These are phyloP conservation scores for Cynara cardunculus DNA, from an alignment of 129 eudicot species.

Conservation along the genomic window DNA sequence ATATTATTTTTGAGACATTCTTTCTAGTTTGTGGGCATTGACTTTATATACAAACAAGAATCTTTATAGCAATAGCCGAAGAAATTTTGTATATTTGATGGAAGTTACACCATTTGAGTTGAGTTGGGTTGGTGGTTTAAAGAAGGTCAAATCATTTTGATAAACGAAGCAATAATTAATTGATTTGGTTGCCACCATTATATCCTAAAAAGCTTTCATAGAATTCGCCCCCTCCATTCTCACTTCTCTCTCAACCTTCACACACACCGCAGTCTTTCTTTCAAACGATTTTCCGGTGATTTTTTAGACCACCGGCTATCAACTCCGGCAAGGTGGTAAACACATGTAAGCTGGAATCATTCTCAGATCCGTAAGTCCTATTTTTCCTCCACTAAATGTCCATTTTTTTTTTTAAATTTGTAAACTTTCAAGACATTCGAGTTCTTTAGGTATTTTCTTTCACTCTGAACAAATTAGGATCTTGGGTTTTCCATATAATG, in stretches of 20 bases:
- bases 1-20: no score
- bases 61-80: no score
- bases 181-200: neutral
- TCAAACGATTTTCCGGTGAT: constrained; percentile 23
- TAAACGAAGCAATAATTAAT: neutral
- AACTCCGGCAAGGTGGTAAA: constrained; percentile 34
- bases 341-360: constrained; percentile 10
- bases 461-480: constrained; percentile 9
- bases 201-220: no score
- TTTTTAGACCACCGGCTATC: constrained; percentile 26
- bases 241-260: neutral
- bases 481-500: neutral
- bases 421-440: neutral
- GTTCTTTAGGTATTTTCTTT: neutral
- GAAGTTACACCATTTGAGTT: neutral
- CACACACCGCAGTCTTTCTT: constrained; percentile 8
- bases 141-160: neutral
- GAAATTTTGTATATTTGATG: neutral
- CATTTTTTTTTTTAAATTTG: neutral
- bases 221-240: neutral
- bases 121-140: no score
- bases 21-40: neutral
- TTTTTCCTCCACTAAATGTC: neutral
- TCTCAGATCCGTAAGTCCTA: constrained; percentile 38
- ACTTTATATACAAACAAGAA: neutral